A percentile compares a stretch with the other conserved stretches of the same genome.
Evolutionary conservation across 352 stramenopile genomes (phyloP).

Genomic region (Aphanomyces cochlioides): DNA sequence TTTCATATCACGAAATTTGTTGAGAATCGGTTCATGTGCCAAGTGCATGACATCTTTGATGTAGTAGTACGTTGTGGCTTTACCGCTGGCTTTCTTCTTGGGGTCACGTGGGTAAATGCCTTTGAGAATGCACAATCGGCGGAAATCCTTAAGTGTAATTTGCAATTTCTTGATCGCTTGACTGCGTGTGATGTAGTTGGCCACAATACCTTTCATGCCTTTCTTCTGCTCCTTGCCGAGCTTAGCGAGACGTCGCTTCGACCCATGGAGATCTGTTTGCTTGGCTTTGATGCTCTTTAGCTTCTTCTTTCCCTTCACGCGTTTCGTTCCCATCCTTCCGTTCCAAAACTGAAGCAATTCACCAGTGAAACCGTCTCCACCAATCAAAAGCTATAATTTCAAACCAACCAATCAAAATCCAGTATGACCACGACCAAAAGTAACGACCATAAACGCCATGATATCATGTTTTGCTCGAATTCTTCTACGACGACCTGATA

Average conservation of each 20-base stretch:
- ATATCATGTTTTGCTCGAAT: not conserved
- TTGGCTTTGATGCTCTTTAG: constrained; percentile 89
- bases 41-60: constrained; percentile 98
- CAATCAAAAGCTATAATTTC: not conserved
- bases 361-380: constrained; percentile 20
- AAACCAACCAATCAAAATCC: constrained; percentile 2
- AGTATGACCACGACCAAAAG: not conserved
- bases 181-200: constrained; percentile 95
- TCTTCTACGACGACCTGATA: too few species aligned
- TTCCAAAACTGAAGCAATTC: constrained; percentile 17
- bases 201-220: constrained; percentile 69
- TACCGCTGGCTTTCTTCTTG: constrained; percentile 85
- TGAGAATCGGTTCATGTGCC: constrained; percentile 96
- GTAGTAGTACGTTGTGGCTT: constrained; percentile 99
- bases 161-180: constrained; percentile 93
- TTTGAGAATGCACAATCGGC: constrained; percentile 98
- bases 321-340: constrained; percentile 74
- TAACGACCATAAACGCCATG: not conserved
- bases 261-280: constrained; percentile 78
- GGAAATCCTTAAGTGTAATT: constrained; percentile 98
- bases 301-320: constrained; percentile 87
- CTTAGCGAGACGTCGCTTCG: constrained; percentile 74
- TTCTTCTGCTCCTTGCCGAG: constrained; percentile 84
- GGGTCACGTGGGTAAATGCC: constrained; percentile 98
- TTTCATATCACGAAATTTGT: constrained; percentile 98